Conservation (phyloP, 164 flowering plant species). For the Hamamelis virginiana region DNA sequence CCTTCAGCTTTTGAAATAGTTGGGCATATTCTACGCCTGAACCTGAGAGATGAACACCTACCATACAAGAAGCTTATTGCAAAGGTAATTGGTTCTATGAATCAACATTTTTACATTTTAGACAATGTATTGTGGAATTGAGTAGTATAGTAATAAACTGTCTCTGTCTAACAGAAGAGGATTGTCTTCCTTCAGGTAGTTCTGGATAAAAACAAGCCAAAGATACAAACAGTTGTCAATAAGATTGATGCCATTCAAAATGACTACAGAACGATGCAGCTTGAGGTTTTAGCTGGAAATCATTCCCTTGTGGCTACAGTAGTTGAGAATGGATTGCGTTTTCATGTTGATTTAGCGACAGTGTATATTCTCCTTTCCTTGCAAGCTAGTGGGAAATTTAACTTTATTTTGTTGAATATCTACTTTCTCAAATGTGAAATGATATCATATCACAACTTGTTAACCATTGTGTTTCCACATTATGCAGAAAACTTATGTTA, state of each 20-base stretch:
- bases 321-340: conserved; percentile 80
- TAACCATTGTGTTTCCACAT: too few relatives aligned
- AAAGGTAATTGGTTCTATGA: conserved; percentile 45
- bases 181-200: conserved; percentile 56
- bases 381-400: not conserved
- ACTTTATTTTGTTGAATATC: not conserved
- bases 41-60: conserved; percentile 81
- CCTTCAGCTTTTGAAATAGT: conserved; percentile 89
- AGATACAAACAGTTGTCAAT: conserved; percentile 90
- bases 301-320: conserved; percentile 80
- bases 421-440: not conserved
- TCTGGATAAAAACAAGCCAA: conserved; percentile 86
- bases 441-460: not conserved
- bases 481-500: too few relatives aligned
- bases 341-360: conserved; percentile 76
- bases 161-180: conserved; percentile 10
- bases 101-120: not conserved
- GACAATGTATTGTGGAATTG: not conserved
- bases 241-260: conserved; percentile 80
- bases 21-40: conserved; percentile 93
- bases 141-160: not conserved
- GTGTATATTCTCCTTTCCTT: conserved; percentile 55
- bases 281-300: conserved; percentile 93
- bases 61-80: conserved; percentile 83
- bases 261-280: conserved; percentile 94